Base-by-base conservation (phyloP, 106 monocot genomes). In the Apostasia shenzhenica region DNA sequence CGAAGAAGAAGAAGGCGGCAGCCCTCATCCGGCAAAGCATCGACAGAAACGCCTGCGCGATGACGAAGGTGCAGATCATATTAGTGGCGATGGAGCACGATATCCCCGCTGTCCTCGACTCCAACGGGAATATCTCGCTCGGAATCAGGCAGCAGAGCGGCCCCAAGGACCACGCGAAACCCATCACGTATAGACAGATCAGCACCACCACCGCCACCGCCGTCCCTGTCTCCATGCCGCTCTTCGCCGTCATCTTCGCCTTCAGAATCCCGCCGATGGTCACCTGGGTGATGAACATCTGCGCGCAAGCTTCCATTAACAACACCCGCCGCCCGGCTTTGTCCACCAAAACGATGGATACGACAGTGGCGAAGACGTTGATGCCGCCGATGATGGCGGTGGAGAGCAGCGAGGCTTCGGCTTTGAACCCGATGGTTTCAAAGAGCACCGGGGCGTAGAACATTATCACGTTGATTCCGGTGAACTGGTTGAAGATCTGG, bases 381-480 rank as follows among this genome's bases (percentile, higher is more conserved):
- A 78, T 51, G 6, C 6, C 26, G 0, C 78, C 78, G 7, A 51
- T 72, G 1, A 67, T 72, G 50, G 72, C 66, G 0, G 72, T 12
- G 3, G 72, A 78, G 40, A 72, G 57, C 41, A 78, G 56, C 41
- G 78, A 72, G 0, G 62, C 66, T 5, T 72, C 59, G 66, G 2
- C 72, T 66, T 78, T 78, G 44, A 78, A 78, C 3, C 78, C 78
- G n/a, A 78, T 3, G 44, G 72, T 59, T 50, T 78, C 58, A 42
- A 78, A 78, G 51, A 78, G 66, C 37, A 78, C 63, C 0, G 78
- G 78, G 0, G 72, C 72, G 38, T 78, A 78, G 56, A 78, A 78
- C 66, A 78, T 71, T 38, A 72, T 72, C 7, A 66, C 66, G 46
- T 78, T 78, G 6, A 72, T 71, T 42, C 78, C 78, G 0, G 78